phyloP scores from a whole-genome alignment of 106 monocot species.

The Narthecium ossifragum region DNA sequence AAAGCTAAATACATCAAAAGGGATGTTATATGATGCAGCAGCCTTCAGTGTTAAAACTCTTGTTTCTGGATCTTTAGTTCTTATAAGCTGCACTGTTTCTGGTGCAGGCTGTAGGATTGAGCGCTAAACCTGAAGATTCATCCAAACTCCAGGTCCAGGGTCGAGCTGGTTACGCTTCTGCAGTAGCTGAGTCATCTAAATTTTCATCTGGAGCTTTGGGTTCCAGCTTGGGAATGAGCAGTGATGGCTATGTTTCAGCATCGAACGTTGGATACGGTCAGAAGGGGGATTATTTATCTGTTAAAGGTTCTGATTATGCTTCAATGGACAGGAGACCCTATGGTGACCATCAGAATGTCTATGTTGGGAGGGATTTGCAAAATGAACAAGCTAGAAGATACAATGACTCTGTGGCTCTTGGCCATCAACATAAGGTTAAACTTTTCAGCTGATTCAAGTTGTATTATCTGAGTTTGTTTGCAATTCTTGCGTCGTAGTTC shows the following conservation, averaged over 20 bases:
- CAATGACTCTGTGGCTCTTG: constrained; percentile 38
- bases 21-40: too few species aligned
- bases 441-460: neutral
- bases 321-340: constrained; percentile 66
- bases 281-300: constrained; percentile 45
- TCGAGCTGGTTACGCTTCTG: constrained; percentile 36
- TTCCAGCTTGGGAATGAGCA: constrained; percentile 42
- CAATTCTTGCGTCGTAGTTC: neutral
- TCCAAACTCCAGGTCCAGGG: constrained; percentile 45
- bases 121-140: constrained; percentile 44
- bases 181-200: constrained; percentile 48
- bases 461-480: neutral
- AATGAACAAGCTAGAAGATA: constrained; percentile 62
- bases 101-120: constrained; percentile 37
- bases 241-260: constrained; percentile 63
- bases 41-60: too few species aligned
- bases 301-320: constrained; percentile 44
- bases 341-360: constrained; percentile 52
- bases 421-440: constrained; percentile 53
- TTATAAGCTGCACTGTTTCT: constrained; percentile 1
- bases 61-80: too few species aligned
- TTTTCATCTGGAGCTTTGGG: constrained; percentile 49
- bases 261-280: constrained; percentile 44
- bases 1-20: too few species aligned
- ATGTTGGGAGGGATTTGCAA: constrained; percentile 55